phyloP scores from a whole-genome alignment of 148 eudicot species.

The Amaranthus palmeri region DNA sequence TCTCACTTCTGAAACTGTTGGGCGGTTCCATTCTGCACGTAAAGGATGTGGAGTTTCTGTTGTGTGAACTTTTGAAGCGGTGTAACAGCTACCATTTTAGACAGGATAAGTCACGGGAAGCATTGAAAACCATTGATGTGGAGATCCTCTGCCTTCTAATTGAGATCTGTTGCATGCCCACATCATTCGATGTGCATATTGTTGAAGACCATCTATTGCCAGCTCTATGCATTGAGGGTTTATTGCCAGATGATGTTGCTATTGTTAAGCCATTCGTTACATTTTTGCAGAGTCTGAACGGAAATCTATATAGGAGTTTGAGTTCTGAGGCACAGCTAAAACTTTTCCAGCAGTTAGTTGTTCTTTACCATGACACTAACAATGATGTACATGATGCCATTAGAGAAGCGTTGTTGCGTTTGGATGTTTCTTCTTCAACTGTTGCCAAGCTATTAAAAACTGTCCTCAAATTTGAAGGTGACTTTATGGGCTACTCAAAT shows the following conservation, averaged over 20 bases:
- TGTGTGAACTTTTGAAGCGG: slow-evolving; percentile 54
- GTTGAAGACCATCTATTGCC: slow-evolving; percentile 45
- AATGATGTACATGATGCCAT: slow-evolving; percentile 53
- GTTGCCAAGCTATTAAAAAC: slow-evolving; percentile 43
- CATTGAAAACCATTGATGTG: slow-evolving; percentile 55
- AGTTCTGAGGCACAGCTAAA: slow-evolving; percentile 54
- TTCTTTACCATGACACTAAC: slow-evolving; percentile 50
- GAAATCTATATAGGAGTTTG: slow-evolving; percentile 42
- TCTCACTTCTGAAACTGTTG: slow-evolving; percentile 64
- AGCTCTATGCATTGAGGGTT: slow-evolving; percentile 41
- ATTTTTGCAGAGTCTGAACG: slow-evolving; percentile 47
- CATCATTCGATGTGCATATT: slow-evolving; percentile 34
- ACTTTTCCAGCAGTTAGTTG: slow-evolving; percentile 51
- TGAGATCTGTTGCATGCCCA: slow-evolving; percentile 55
- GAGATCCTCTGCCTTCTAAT: slow-evolving; percentile 69
- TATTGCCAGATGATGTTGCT: slow-evolving; percentile 43
- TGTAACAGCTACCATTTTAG: slow-evolving; percentile 39
- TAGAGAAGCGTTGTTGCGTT: slow-evolving; percentile 62
- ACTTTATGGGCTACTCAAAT: slow-evolving; percentile 15
- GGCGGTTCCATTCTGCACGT: slow-evolving; percentile 52
- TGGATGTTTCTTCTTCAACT: slow-evolving; percentile 46
- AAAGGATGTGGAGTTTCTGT: slow-evolving; percentile 42
- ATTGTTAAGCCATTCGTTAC: slow-evolving; percentile 58
- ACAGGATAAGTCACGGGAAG: slow-evolving; percentile 25
- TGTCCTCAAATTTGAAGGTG: slow-evolving; percentile 28